Base-by-base conservation (phyloP, 805 yeast species). In the Saccharomycopsis synnaedendra region DNA sequence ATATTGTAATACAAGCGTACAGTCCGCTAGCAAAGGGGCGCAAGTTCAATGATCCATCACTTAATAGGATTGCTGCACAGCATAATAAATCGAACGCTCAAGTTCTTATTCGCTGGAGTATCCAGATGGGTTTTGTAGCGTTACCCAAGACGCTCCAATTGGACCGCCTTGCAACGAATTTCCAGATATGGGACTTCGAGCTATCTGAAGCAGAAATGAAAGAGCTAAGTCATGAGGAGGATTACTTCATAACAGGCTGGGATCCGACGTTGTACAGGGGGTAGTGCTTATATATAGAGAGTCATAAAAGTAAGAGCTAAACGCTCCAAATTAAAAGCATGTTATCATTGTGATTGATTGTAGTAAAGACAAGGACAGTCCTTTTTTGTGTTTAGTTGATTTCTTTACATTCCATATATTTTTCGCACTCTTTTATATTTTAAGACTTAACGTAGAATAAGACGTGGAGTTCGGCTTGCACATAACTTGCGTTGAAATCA, bases 81-180 rank as follows among this genome's bases (percentile, higher is more conserved):
- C 67, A 73, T 56, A 53, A 58, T 41, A 66, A 64, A 48, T 54
- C 64, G 5, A 61, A 69, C 4, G 76, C 75, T 0, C 80, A 75
- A 53, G 57, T 75, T 1, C 61, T 73, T 46, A 62, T 76, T 40
- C 61, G 66, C 41, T 76, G 78, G 77, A 65, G 70, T 11, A 50
- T 74, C n/a, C 70, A 72, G 49, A 64, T 67, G 50, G 75, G 75
- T 2, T 68, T 67, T 38, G 63, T 66, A 4, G 46, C 40, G 9
- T 32, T 51, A 27, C 45, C 46, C 7, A 51, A 51, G 31, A 51
- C 54, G 5, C 30, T 49, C 28, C 54, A 51, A 33, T 27, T 68
- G 65, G n/a, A 57, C 62, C 34, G 70, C 66, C 11, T 65, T 60
- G 41, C 58, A 67, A 19, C 59, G 55, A 69, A 69, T 56, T 58